A percentile compares a stretch with the other conserved stretches of the same genome.
Evolutionary conservation across 768 basidiomycete genomes (phyloP).

Genomic region (Lyophyllum shimeji): DNA sequence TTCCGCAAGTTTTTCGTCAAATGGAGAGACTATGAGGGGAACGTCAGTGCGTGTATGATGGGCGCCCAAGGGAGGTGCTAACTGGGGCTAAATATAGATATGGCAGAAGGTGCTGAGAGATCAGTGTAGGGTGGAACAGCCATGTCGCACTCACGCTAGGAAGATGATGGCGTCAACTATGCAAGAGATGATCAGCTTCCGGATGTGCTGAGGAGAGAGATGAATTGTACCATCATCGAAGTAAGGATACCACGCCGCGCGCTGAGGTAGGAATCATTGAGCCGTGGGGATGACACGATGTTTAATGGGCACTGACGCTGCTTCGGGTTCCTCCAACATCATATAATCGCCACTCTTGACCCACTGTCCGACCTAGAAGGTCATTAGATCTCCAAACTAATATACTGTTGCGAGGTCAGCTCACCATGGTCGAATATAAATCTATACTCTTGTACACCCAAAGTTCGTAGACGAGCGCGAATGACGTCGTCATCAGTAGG

Average conservation of each 20-base stretch:
- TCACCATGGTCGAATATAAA: constrained; percentile 66
- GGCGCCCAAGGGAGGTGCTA: constrained; percentile 15
- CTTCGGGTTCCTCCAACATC: constrained; percentile 80
- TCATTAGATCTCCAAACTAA: constrained; percentile 1
- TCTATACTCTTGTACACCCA: constrained; percentile 75
- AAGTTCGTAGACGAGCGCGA: constrained; percentile 73
- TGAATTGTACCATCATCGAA: constrained; percentile 64
- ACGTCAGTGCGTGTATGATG: constrained; percentile 15
- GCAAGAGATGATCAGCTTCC: constrained; percentile 4
- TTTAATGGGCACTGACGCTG: constrained; percentile 46
- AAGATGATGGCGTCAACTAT: constrained; percentile 81
- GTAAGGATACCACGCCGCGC: constrained; percentile 76
- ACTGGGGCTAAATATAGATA: constrained; percentile 37
- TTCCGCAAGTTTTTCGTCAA: constrained; percentile 78
- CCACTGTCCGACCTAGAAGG: constrained; percentile 51
- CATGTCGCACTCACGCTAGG: constrained; percentile 52
- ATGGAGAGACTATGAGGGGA: constrained; percentile 61
- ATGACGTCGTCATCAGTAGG: constrained; percentile 78
- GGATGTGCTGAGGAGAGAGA: not conserved
- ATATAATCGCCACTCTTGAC: constrained; percentile 77
- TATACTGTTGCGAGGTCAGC: constrained; percentile 16
- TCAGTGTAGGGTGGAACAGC: constrained; percentile 3
- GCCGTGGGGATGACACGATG: constrained; percentile 1
- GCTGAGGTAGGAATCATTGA: constrained; percentile 35
- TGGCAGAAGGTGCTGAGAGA: not conserved